These are phyloP conservation scores for Tremellales sp. DNA, from an alignment of 1,284 basidiomycete genomes.

Conservation along the genomic window DNA sequence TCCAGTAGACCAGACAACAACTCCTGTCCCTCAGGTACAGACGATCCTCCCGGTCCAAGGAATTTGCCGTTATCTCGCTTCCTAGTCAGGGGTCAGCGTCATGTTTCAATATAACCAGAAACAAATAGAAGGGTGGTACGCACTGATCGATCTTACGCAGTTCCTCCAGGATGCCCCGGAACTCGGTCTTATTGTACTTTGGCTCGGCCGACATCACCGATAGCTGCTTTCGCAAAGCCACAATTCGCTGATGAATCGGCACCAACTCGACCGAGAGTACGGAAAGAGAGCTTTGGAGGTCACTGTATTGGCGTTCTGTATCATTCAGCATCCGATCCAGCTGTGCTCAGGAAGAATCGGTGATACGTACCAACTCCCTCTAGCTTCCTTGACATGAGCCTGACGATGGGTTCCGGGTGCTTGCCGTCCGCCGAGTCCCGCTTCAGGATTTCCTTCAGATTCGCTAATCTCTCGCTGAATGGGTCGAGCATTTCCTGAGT, in stretches of 20 bases:
- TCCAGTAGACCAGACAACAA: slow-evolving; percentile 74
- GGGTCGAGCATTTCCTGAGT: slow-evolving; percentile 83
- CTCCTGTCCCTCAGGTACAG: slow-evolving; percentile 85
- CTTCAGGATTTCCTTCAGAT: slow-evolving; percentile 77
- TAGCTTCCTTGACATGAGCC: slow-evolving; percentile 82
- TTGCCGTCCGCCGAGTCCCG: slow-evolving; percentile 74
- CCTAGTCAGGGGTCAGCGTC: slow-evolving; percentile 34
- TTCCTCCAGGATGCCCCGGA: slow-evolving; percentile 88
- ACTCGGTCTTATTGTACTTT: slow-evolving; percentile 75
- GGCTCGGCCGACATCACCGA: slow-evolving; percentile 83
- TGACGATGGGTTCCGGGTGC: slow-evolving; percentile 81
- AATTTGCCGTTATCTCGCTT: slow-evolving; percentile 96
- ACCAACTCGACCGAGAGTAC: slow-evolving; percentile 81
- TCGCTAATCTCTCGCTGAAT: slow-evolving; percentile 71
- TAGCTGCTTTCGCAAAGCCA: slow-evolving; percentile 82
- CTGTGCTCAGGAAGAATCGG: background rate
- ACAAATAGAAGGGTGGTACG: slow-evolving; percentile 53
- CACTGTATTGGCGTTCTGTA: slow-evolving; percentile 70
- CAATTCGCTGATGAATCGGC: slow-evolving; percentile 83
- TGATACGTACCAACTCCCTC: slow-evolving; percentile 76
- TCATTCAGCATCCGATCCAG: background rate
- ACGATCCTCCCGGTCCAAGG: slow-evolving; percentile 79
- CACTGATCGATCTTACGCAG: slow-evolving; percentile 90
- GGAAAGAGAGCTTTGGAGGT: slow-evolving; percentile 75
- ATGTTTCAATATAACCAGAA: background rate